These are phyloP conservation scores for Alternaria atra DNA, from an alignment of 2,329 filamentous ascomycete species.

Conservation along the genomic window DNA sequence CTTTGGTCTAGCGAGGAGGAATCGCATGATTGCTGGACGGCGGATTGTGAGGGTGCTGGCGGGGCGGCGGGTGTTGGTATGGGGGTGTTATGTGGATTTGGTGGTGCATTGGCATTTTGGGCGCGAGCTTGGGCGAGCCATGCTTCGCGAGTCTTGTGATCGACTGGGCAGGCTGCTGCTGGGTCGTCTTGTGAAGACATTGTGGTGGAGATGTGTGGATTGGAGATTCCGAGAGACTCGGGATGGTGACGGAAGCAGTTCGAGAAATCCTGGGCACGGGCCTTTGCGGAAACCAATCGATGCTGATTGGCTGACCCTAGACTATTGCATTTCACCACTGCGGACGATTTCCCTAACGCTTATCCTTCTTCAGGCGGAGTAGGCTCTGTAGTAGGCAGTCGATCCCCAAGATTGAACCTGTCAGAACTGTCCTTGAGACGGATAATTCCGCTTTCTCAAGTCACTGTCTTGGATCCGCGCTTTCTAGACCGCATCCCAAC, in stretches of 20 bases:
- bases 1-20: conserved; percentile 49
- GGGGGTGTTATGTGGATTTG: conserved; percentile 29
- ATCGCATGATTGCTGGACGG: conserved; percentile 48
- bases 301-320: conserved; percentile 29
- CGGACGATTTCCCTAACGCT: conserved; percentile 7
- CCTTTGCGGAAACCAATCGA: conserved; percentile 23
- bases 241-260: conserved; percentile 31
- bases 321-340: conserved; percentile 25
- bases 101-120: conserved; percentile 35
- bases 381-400: background rate
- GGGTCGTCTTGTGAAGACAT: conserved; percentile 47
- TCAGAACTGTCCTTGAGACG: background rate
- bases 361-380: background rate
- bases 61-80: conserved; percentile 31
- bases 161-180: conserved; percentile 75
- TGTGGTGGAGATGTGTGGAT: conserved; percentile 12
- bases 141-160: conserved; percentile 85
- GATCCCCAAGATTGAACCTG: conserved; percentile 6
- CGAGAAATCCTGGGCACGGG: conserved; percentile 37
- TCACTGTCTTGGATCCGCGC: conserved; percentile 1
- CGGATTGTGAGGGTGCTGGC: conserved; percentile 20
- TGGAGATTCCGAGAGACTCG: conserved; percentile 14
- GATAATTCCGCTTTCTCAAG: background rate
- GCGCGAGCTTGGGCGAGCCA: conserved; percentile 79
- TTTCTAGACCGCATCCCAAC: conserved; percentile 17